Evolutionary conservation across 768 basidiomycete species (phyloP).

Genomic region (Amanita rubescens): DNA sequence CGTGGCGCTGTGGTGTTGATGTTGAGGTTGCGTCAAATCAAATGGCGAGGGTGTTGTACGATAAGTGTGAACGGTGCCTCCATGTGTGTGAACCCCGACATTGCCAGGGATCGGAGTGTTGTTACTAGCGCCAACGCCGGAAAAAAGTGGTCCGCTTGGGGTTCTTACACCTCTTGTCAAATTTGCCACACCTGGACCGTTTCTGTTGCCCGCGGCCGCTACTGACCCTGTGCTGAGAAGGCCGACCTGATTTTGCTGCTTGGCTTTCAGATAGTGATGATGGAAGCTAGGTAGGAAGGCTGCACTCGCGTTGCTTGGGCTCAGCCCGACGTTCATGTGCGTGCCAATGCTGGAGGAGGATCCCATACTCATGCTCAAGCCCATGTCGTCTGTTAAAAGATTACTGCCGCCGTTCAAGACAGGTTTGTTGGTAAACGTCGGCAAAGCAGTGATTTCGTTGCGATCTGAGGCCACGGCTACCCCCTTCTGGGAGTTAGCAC

Average conservation of each 20-base stretch:
- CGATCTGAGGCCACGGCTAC: slow-evolving; percentile 26
- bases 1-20: slow-evolving; percentile 15
- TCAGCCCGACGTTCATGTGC: slow-evolving; percentile 30
- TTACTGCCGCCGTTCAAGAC: slow-evolving; percentile 12
- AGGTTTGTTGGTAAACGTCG: slow-evolving; percentile 35
- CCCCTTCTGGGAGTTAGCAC: slow-evolving; percentile 9
- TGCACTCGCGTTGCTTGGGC: slow-evolving; percentile 73
- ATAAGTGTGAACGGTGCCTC: slow-evolving; percentile 30
- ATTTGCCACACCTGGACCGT: neutral
- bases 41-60: slow-evolving; percentile 36
- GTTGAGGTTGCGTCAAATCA: slow-evolving; percentile 35
- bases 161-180: neutral
- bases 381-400: slow-evolving; percentile 22
- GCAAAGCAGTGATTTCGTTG: slow-evolving; percentile 43
- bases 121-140: neutral
- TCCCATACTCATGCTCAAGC: slow-evolving; percentile 30
- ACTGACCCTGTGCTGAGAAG: slow-evolving; percentile 9
- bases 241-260: slow-evolving; percentile 20
- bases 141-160: slow-evolving; percentile 2
- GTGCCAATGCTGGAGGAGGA: slow-evolving; percentile 9
- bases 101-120: neutral
- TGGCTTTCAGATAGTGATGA: slow-evolving; percentile 52
- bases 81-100: slow-evolving; percentile 32
- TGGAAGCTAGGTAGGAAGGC: slow-evolving; percentile 75
- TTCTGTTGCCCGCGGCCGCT: neutral